Base-by-base conservation (phyloP, 257 asterid species). In the Solanum piurae region DNA sequence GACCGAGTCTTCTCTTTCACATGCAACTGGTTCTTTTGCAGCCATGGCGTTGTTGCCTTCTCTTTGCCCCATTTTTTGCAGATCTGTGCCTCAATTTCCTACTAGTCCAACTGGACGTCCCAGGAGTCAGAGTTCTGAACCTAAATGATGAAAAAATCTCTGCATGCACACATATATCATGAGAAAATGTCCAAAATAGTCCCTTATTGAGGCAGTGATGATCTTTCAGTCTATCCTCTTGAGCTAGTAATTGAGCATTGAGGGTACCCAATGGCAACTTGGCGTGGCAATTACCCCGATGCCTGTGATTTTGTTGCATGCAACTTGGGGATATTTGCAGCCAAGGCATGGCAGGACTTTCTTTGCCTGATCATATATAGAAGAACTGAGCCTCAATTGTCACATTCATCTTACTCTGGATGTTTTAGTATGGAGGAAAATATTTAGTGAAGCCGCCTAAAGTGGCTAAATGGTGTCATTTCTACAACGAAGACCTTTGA, bases 11-110 rank as follows among this genome's bases (percentile, higher is more conserved):
- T 77, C 62, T 42, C 84, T 40, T 42, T 77, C 36, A 40, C 69
- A 42, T 86, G 83, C 88, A 23, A 72, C 73, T 8, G 52, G 71
- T 37, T 55, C 84, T 77, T 37, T 77, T 87, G 86, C 80, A 62
- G 82, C 89, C 80, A 77, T 77, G 82, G 80, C 9, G 27, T 12
- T 29, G 77, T 87, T 13, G 16, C 49, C 25, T 31, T 86, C 73
- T 38, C 66, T 74, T 58, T n/a, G 46, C 77, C 72, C 52, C 16
- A n/a, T 21, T 18, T 80, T 80, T 9, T 7, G 25, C 66, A 16
- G 13, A 27, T 87, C 86, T 87, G 86, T 79, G 89, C 82, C 89
- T 87, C 89, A 80, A 27, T 8, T 44, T 21, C 52, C 52, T 10
- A 37, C 52, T 74, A 5, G 33, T 6, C 31, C 18, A 23, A 38